Evolutionary conservation across 352 stramenopile genomes (phyloP).

Genomic region (Stramenopiles sp.): DNA sequence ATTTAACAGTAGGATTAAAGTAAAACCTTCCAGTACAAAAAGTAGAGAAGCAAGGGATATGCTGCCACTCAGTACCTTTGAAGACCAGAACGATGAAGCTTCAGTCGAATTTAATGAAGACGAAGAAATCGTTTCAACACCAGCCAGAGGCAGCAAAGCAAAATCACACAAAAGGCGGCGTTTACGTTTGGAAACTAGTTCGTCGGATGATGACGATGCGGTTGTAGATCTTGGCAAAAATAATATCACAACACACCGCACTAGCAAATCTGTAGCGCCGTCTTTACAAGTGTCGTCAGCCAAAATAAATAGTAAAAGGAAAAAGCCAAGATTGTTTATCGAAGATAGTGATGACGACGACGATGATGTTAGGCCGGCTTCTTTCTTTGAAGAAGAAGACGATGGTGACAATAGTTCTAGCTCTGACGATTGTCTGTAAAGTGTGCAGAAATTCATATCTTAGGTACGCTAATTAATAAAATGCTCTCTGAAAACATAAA

Average conservation of each 20-base stretch:
- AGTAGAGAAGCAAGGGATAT: background rate
- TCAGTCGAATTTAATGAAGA: background rate
- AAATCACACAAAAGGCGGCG: background rate
- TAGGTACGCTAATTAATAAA: too few species aligned
- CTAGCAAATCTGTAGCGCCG: background rate
- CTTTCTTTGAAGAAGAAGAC: background rate
- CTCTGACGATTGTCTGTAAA: background rate
- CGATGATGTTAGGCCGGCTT: background rate
- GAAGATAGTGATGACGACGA: background rate
- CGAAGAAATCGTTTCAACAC: background rate
- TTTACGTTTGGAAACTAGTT: background rate
- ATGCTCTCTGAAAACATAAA: too few species aligned
- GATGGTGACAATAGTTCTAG: background rate
- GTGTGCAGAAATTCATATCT: background rate
- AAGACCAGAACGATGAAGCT: background rate
- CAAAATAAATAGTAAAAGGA: background rate
- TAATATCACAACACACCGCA: background rate
- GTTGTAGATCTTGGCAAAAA: background rate
- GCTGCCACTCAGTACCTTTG: background rate
- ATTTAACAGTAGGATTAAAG: background rate
- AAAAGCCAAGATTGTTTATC: background rate
- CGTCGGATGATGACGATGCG: background rate
- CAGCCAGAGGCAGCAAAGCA: background rate
- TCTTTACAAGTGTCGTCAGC: background rate
- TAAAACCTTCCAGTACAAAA: background rate